Conservation (phyloP, 495 filamentous ascomycete genomes). For the Hypoxylon fragiforme region DNA sequence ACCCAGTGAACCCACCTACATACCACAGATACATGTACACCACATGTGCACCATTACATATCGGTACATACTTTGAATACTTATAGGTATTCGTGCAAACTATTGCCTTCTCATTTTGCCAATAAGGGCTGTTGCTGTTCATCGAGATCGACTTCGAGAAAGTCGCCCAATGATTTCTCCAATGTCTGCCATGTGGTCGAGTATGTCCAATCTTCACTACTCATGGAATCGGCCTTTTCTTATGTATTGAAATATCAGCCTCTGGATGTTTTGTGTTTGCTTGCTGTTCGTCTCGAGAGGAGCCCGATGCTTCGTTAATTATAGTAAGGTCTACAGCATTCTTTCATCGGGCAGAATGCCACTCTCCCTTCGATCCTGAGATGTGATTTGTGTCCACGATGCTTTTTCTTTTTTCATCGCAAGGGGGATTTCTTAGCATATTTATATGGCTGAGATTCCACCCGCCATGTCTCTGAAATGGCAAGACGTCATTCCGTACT, state of each 20-base stretch:
- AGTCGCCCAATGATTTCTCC: neutral
- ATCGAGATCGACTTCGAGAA: neutral
- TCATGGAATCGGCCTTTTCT: neutral
- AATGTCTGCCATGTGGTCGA: neutral
- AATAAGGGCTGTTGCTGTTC: neutral
- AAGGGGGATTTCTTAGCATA: neutral
- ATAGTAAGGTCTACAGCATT: neutral
- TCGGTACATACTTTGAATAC: neutral
- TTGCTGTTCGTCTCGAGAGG: neutral
- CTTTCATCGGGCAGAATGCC: neutral
- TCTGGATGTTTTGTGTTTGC: no score
- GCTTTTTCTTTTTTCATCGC: neutral
- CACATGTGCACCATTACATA: no score
- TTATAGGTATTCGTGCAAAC: neutral
- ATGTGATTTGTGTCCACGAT: neutral
- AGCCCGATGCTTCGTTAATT: neutral
- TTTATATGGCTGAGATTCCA: neutral
- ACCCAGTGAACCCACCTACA: no score
- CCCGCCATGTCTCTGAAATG: neutral
- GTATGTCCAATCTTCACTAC: neutral
- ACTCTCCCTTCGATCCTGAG: neutral
- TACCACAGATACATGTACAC: no score
- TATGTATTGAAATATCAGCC: neutral
- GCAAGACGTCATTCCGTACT: neutral
- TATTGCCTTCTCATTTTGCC: neutral